These are phyloP conservation scores for Adansonia madagascariensis DNA, from an alignment of 441 rosid genomes.

Conservation along the genomic window DNA sequence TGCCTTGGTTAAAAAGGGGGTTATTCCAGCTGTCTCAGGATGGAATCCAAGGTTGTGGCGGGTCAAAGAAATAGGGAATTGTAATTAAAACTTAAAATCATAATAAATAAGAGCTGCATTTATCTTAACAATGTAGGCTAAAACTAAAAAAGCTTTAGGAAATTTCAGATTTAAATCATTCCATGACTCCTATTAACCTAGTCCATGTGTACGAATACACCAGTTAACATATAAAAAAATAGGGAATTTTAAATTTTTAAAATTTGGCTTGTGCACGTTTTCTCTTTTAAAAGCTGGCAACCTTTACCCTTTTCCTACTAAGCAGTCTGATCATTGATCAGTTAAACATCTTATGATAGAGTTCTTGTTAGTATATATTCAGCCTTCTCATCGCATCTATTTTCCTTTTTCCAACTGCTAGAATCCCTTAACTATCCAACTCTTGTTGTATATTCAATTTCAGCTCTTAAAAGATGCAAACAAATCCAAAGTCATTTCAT, in stretches of 20 bases:
- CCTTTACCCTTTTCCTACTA: slow-evolving; percentile 15
- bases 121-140: neutral
- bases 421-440: neutral
- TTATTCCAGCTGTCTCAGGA: too few relatives aligned
- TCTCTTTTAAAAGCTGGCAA: neutral
- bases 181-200: neutral
- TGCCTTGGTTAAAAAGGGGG: neutral
- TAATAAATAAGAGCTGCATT: neutral
- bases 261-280: neutral
- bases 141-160: neutral
- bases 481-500: neutral
- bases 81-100: neutral
- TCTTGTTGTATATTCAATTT: neutral
- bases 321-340: slow-evolving; percentile 16
- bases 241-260: neutral
- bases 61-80: too few relatives aligned
- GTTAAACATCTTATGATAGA: neutral
- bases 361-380: neutral
- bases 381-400: neutral
- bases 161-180: neutral
- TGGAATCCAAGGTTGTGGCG: too few relatives aligned
- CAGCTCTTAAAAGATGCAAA: slow-evolving; percentile 1
- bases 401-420: neutral
- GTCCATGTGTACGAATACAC: neutral
- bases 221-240: neutral